Conservation (phyloP, 2,329 filamentous ascomycete species). For the Clonostachys byssicola region DNA sequence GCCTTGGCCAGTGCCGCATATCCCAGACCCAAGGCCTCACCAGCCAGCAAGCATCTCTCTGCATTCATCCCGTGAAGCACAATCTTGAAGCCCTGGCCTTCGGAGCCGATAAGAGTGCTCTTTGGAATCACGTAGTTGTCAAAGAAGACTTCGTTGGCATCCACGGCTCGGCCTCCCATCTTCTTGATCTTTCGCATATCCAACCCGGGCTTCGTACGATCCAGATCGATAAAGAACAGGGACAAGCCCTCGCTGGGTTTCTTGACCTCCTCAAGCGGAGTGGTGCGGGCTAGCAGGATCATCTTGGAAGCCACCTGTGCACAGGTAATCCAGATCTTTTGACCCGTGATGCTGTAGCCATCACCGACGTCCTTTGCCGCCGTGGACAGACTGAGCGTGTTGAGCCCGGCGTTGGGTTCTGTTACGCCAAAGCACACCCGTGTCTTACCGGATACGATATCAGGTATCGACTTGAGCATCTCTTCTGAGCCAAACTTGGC, state of each 20-base stretch:
- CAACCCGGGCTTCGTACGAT: slow-evolving; percentile 54
- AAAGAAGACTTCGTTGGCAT: slow-evolving; percentile 87
- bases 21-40: slow-evolving; percentile 75
- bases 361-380: slow-evolving; percentile 48
- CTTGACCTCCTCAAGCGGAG: slow-evolving; percentile 58
- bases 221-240: slow-evolving; percentile 76
- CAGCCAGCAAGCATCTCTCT: slow-evolving; percentile 70
- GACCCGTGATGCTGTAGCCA: slow-evolving; percentile 66
- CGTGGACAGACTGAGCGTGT: slow-evolving; percentile 70
- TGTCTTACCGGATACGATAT: slow-evolving; percentile 68
- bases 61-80: slow-evolving; percentile 79
- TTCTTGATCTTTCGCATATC: slow-evolving; percentile 73
- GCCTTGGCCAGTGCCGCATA: slow-evolving; percentile 66
- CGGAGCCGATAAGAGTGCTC: slow-evolving; percentile 62
- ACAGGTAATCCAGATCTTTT: slow-evolving; percentile 89
- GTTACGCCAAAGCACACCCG: slow-evolving; percentile 79
- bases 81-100: slow-evolving; percentile 75
- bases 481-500: slow-evolving; percentile 66
- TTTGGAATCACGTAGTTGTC: slow-evolving; percentile 68
- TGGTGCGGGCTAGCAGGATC: slow-evolving; percentile 77
- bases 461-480: slow-evolving; percentile 63
- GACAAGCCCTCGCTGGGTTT: slow-evolving; percentile 74
- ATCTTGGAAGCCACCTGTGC: slow-evolving; percentile 80
- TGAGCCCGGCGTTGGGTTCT: slow-evolving; percentile 77
- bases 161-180: slow-evolving; percentile 79